Percentiles rank a stretch among this genome's conserved stretches.
Evolutionary conservation across 176 grass and related monocot species (phyloP).

Genomic region (Olyra latifolia): DNA sequence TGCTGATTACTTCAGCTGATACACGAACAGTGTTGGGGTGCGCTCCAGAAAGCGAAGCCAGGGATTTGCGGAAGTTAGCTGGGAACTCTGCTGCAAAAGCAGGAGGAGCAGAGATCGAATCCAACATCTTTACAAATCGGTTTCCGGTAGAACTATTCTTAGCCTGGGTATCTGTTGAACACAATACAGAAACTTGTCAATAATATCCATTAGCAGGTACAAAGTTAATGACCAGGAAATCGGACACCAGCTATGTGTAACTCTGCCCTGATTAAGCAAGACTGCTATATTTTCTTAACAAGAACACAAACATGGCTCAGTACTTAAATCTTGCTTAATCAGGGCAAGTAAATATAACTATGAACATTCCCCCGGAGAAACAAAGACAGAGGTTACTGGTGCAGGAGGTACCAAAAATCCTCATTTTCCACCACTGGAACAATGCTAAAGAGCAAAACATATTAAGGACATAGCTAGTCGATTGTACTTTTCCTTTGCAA

Average conservation of each 20-base stretch:
- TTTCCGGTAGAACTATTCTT: slow-evolving; percentile 30
- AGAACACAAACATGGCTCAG: slow-evolving; percentile 16
- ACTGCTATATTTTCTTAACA: slow-evolving; percentile 28
- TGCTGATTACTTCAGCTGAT: slow-evolving; percentile 59
- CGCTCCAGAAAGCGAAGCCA: slow-evolving; percentile 39
- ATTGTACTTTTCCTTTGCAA: slow-evolving; percentile 30
- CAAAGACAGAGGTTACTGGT: slow-evolving; percentile 12
- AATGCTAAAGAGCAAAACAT: slow-evolving; percentile 11
- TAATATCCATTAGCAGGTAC: slow-evolving; percentile 21
- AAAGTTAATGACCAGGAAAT: slow-evolving; percentile 20
- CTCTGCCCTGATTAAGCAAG: slow-evolving; percentile 39
- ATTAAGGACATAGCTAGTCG: slow-evolving; percentile 17
- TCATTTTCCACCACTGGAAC: slow-evolving; percentile 21
- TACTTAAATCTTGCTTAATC: slow-evolving; percentile 39
- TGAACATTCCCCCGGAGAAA: background rate
- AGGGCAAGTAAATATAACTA: slow-evolving; percentile 44
- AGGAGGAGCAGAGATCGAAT: slow-evolving; percentile 72
- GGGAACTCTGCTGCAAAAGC: slow-evolving; percentile 80
- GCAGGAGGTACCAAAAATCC: background rate
- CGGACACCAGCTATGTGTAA: slow-evolving; percentile 7
- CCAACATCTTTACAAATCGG: slow-evolving; percentile 66
- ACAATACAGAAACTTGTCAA: slow-evolving; percentile 39
- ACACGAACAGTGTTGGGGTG: slow-evolving; percentile 48
- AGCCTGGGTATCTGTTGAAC: slow-evolving; percentile 41
- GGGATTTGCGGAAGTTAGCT: slow-evolving; percentile 40